Evolutionary conservation across 805 yeast species (phyloP).

Genomic region (Cyberlindnera bimundalis): DNA sequence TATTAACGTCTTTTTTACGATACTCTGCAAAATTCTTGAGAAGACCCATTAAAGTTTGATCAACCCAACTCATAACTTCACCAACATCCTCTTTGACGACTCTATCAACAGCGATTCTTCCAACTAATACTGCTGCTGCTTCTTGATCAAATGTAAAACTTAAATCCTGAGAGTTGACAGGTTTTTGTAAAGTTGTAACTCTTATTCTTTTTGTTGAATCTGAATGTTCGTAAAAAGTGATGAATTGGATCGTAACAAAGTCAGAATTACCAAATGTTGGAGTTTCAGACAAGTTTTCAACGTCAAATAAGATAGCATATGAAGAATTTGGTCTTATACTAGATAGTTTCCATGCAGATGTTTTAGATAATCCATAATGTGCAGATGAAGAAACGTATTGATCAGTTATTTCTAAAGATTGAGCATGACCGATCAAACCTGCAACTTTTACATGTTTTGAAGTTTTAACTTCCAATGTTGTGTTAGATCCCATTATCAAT

Average conservation of each 20-base stretch:
- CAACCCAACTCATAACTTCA: conserved; percentile 92
- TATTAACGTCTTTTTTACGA: conserved; percentile 75
- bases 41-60: conserved; percentile 81
- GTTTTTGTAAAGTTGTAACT: conserved; percentile 55
- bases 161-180: conserved; percentile 40
- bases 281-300: conserved; percentile 25
- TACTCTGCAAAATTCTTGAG: conserved; percentile 94
- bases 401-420: conserved; percentile 38
- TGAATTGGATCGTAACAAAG: conserved; percentile 45
- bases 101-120: conserved; percentile 86
- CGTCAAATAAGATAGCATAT: conserved; percentile 56
- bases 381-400: conserved; percentile 16
- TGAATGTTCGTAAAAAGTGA: conserved; percentile 61
- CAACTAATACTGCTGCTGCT: conserved; percentile 93
- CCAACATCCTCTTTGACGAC: conserved; percentile 83
- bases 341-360: conserved; percentile 60
- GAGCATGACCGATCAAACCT: conserved; percentile 63
- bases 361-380: conserved; percentile 45
- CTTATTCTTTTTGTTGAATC: conserved; percentile 54
- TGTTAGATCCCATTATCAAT: conserved; percentile 54
- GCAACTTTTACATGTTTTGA: conserved; percentile 48
- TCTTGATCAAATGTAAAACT: conserved; percentile 79
- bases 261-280: conserved; percentile 9
- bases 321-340: conserved; percentile 54
- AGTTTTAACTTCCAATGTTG: conserved; percentile 54